These are phyloP conservation scores for Inonotus hispidus DNA, from an alignment of 1,284 basidiomycete species.

Conservation along the genomic window DNA sequence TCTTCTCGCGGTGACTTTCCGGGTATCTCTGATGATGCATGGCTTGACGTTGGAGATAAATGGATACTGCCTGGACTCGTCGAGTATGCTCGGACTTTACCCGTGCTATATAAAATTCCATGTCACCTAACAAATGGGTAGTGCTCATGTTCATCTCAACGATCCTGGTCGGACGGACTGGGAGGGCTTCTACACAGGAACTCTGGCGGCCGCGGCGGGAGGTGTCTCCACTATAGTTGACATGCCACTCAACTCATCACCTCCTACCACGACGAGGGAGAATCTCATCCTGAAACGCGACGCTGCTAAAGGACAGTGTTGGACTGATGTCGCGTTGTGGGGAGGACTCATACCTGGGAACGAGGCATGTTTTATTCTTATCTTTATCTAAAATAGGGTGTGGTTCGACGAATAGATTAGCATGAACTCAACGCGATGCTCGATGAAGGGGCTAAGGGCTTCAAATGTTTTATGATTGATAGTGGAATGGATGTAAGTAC, in stretches of 20 bases:
- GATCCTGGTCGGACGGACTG: slow-evolving; percentile 89
- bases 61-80: slow-evolving; percentile 81
- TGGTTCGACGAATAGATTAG: slow-evolving; percentile 32
- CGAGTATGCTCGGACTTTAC: slow-evolving; percentile 50
- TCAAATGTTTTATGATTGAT: slow-evolving; percentile 93
- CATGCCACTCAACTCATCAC: slow-evolving; percentile 95
- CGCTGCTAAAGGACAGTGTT: slow-evolving; percentile 70
- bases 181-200: slow-evolving; percentile 93
- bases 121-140: slow-evolving; percentile 28
- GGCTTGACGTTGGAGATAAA: slow-evolving; percentile 54
- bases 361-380: slow-evolving; percentile 40
- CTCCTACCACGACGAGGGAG: slow-evolving; percentile 81
- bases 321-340: slow-evolving; percentile 90
- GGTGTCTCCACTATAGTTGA: slow-evolving; percentile 91
- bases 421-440: slow-evolving; percentile 62
- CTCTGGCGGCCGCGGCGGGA: slow-evolving; percentile 80
- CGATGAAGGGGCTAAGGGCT: slow-evolving; percentile 79
- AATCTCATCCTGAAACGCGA: slow-evolving; percentile 67
- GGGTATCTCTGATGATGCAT: slow-evolving; percentile 35
- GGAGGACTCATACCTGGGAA: slow-evolving; percentile 91
- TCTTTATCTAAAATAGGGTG: not conserved
- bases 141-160: slow-evolving; percentile 89
- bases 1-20: slow-evolving; percentile 32
- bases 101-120: not conserved
- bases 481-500: slow-evolving; percentile 80